phyloP scores from a whole-genome alignment of 495 filamentous ascomycete species.

The Lindgomyces ingoldianus region DNA sequence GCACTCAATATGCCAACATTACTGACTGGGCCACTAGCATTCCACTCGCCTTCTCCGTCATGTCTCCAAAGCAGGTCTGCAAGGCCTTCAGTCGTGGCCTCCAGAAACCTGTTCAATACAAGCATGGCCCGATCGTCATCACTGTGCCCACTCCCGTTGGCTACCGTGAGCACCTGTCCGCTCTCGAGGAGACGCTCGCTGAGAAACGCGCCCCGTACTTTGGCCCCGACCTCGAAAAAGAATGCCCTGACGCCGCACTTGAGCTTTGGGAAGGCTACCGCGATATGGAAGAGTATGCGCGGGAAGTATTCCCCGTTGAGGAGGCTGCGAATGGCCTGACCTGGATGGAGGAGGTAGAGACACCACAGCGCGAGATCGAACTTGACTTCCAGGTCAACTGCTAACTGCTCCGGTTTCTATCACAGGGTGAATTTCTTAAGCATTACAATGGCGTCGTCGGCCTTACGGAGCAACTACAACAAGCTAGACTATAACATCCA shows the following conservation, averaged over 20 bases:
- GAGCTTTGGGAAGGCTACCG: conserved; percentile 88
- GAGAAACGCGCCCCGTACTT: conserved; percentile 67
- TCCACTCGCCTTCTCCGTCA: conserved; percentile 86
- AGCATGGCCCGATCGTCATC: conserved; percentile 75
- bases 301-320: conserved; percentile 91
- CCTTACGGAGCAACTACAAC: conserved; percentile 11
- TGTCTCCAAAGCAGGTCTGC: conserved; percentile 82
- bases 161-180: conserved; percentile 86
- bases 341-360: conserved; percentile 73
- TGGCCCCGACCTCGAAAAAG: conserved; percentile 59
- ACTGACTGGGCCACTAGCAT: conserved; percentile 57
- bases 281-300: conserved; percentile 91
- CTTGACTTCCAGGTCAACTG: conserved; percentile 35
- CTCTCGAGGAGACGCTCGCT: conserved; percentile 64
- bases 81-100: conserved; percentile 75
- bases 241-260: conserved; percentile 70
- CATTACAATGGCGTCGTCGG: conserved; percentile 26
- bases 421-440: conserved; percentile 9
- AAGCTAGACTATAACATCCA: conserved; percentile 21
- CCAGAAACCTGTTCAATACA: conserved; percentile 73
- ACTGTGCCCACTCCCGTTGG: conserved; percentile 82
- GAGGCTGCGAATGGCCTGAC: conserved; percentile 88
- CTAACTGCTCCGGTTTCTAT: conserved; percentile 13
- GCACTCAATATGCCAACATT: background rate
- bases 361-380: conserved; percentile 30